phyloP scores from a whole-genome alignment of 495 filamentous ascomycete species.

The Tuber borchii region DNA sequence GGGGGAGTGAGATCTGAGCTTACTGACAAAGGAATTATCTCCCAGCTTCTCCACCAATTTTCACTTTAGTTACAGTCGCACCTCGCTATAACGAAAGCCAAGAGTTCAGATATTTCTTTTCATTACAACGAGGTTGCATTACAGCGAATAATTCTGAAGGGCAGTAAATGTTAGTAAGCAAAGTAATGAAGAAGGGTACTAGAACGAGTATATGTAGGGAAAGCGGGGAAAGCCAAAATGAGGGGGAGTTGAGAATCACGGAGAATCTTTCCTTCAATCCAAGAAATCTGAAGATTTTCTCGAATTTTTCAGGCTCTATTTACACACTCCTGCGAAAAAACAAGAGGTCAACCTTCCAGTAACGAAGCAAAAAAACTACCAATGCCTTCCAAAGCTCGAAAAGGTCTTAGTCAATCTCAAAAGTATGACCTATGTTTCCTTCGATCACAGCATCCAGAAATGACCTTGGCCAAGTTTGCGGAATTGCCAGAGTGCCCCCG shows the following conservation, averaged over 20 bases:
- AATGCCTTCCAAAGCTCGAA: neutral
- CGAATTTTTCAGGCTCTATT: too few relatives aligned
- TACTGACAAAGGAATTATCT: too few relatives aligned
- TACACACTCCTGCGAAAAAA: neutral
- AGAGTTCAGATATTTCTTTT: neutral
- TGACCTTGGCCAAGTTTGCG: neutral
- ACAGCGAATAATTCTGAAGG: neutral
- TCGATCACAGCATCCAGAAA: neutral
- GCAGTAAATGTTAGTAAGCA: neutral
- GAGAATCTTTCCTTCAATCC: neutral
- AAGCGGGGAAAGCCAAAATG: neutral
- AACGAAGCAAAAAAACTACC: neutral
- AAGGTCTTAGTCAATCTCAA: neutral
- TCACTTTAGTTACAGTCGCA: neutral
- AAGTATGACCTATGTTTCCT: neutral
- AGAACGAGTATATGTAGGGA: neutral
- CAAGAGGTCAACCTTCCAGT: neutral
- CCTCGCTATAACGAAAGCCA: neutral
- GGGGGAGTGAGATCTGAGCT: too few relatives aligned
- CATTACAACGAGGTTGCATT: neutral
- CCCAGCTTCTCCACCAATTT: too few relatives aligned
- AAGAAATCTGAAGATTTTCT: neutral
- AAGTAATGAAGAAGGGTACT: neutral
- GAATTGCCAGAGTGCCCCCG: accelerated
- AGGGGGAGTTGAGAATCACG: neutral